These are phyloP conservation scores for Euptelea pleiosperma DNA, from an alignment of 164 flowering plant genomes.

Conservation along the genomic window DNA sequence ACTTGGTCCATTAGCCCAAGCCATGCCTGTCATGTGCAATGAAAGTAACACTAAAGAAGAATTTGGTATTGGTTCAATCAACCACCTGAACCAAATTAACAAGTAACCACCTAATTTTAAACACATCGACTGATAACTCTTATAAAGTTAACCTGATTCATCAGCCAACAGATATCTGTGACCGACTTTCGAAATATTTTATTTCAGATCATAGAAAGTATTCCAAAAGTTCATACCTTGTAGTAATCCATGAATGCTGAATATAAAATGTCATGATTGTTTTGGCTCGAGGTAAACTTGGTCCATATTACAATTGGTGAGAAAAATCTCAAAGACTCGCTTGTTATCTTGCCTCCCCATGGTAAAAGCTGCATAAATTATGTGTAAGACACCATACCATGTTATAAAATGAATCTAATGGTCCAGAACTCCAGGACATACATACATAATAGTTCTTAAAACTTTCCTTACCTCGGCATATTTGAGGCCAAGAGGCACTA, in stretches of 20 bases:
- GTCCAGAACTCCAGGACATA: neutral
- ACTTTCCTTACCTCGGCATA: conserved; percentile 58
- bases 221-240: conserved; percentile 48
- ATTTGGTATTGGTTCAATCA: neutral
- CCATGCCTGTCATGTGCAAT: conserved; percentile 60
- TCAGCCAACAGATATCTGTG: neutral
- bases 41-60: neutral
- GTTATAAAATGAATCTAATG: neutral
- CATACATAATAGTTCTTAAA: neutral
- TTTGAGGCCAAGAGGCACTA: conserved; percentile 67
- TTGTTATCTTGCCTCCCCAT: conserved; percentile 95
- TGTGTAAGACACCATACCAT: conserved; percentile 30
- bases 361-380: conserved; percentile 89
- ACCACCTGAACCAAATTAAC: too few species aligned
- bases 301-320: conserved; percentile 95
- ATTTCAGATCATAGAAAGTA: neutral
- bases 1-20: conserved; percentile 68
- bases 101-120: too few species aligned
- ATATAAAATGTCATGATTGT: conserved; percentile 50
- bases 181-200: too few species aligned
- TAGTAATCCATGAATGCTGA: conserved; percentile 83
- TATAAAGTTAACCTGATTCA: too few species aligned
- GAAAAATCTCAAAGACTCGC: conserved; percentile 85
- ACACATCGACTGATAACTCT: too few species aligned
- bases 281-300: conserved; percentile 57